A percentile compares a stretch with the other conserved stretches of the same genome.
Evolutionary conservation across 2,329 filamentous ascomycete species (phyloP).

Genomic region (Diaporthe sp.): DNA sequence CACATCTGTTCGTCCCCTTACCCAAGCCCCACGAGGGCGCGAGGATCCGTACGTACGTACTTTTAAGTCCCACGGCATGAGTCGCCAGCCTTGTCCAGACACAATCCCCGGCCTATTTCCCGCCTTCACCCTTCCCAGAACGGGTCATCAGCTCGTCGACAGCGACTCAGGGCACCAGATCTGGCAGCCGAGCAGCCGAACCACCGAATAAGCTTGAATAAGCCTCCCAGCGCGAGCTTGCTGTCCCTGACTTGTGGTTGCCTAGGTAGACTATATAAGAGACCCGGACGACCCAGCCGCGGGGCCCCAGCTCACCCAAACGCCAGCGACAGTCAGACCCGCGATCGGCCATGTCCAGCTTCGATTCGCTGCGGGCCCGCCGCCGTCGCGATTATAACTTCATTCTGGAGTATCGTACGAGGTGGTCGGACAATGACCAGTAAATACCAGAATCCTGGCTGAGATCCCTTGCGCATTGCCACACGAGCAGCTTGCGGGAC

Average conservation of each 20-base stretch:
- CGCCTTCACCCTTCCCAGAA: constrained; percentile 23
- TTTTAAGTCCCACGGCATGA: constrained; percentile 33
- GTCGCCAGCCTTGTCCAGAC: constrained; percentile 30
- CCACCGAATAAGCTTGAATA: constrained; percentile 20
- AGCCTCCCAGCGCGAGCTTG: constrained; percentile 17
- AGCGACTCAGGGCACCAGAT: constrained; percentile 21
- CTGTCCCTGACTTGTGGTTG: constrained; percentile 17
- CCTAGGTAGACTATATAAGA: not conserved
- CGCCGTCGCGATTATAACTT: constrained; percentile 80
- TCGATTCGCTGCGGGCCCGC: constrained; percentile 66
- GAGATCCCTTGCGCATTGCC: not conserved
- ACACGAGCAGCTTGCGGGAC: constrained; percentile 32
- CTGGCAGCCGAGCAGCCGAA: constrained; percentile 24
- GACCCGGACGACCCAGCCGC: not conserved
- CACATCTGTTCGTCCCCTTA: constrained; percentile 31
- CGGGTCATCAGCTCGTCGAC: constrained; percentile 31
- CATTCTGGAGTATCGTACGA: constrained; percentile 82
- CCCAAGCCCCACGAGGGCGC: constrained; percentile 34
- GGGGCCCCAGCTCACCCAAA: not conserved
- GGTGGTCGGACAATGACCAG: constrained; percentile 71
- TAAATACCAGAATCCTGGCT: constrained; percentile 4
- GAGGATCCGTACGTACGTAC: constrained; percentile 30
- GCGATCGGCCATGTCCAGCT: constrained; percentile 44
- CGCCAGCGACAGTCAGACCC: not conserved
- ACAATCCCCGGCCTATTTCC: constrained; percentile 35